Percentiles rank a stretch among this genome's conserved stretches.
These are phyloP conservation scores for Ophiocordyceps robertsii DNA, from an alignment of 2,329 filamentous ascomycete genomes.

Conservation along the genomic window DNA sequence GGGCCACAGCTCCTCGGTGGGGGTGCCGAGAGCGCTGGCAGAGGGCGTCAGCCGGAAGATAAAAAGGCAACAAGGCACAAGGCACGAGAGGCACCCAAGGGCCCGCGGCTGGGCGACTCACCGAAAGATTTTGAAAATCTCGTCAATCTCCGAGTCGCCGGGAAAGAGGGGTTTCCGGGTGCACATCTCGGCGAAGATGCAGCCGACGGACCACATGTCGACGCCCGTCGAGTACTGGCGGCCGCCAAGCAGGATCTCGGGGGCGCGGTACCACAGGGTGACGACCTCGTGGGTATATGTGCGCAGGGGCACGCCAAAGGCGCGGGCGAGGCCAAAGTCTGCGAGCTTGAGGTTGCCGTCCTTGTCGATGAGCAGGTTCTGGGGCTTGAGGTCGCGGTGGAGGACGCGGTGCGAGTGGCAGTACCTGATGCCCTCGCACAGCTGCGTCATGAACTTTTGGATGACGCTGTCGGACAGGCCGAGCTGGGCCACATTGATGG, in stretches of 20 bases:
- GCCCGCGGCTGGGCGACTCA: conserved; percentile 21
- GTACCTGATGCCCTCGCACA: conserved; percentile 73
- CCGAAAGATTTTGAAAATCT: conserved; percentile 53
- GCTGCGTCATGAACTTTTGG: conserved; percentile 85
- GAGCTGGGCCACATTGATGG: conserved; percentile 47
- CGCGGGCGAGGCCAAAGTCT: conserved; percentile 79
- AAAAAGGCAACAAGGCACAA: neutral
- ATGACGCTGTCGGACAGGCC: conserved; percentile 70
- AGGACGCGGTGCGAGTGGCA: conserved; percentile 81
- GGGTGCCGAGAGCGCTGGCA: conserved; percentile 62
- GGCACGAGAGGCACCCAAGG: too few relatives aligned
- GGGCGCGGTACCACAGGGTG: conserved; percentile 84
- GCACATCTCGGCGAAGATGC: conserved; percentile 95
- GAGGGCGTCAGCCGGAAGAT: neutral
- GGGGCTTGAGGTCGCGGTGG: conserved; percentile 80
- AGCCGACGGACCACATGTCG: conserved; percentile 92
- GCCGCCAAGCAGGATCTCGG: conserved; percentile 81
- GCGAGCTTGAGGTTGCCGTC: conserved; percentile 84
- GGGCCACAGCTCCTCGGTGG: conserved; percentile 70
- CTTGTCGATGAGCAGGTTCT: conserved; percentile 76
- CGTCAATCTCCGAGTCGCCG: conserved; percentile 58
- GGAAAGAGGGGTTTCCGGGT: conserved; percentile 87
- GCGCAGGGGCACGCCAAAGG: conserved; percentile 79
- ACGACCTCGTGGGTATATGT: conserved; percentile 95
- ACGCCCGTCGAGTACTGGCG: conserved; percentile 89